phyloP scores from a whole-genome alignment of 768 basidiomycete genomes.

The Leucosporidium creatinivorum region DNA sequence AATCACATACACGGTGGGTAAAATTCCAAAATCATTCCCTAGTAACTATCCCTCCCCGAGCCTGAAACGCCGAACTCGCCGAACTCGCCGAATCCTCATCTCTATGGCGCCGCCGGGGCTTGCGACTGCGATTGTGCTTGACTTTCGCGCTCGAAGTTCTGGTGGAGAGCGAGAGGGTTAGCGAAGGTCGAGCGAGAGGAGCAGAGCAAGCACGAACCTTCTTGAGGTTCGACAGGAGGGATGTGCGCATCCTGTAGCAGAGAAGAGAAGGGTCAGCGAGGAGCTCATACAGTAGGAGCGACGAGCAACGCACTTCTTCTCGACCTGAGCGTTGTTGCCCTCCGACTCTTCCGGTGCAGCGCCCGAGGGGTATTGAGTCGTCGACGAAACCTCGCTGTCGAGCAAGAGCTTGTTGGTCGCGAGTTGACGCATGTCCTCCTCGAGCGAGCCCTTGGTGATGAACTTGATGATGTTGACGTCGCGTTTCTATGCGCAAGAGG shows the following conservation, averaged over 20 bases:
- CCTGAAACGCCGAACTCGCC: no score
- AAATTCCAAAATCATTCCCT: no score
- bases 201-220: background rate
- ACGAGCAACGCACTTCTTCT: constrained; percentile 2
- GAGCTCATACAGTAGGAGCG: background rate
- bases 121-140: no score
- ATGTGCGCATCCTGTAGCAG: background rate
- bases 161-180: no score
- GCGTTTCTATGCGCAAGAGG: constrained; percentile 39
- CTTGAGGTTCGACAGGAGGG: constrained; percentile 8
- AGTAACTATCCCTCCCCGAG: no score
- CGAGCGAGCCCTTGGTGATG: constrained; percentile 58
- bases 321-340: constrained; percentile 3
- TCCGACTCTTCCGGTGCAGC: background rate
- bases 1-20: no score
- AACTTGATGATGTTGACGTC: constrained; percentile 93
- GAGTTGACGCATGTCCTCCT: constrained; percentile 73
- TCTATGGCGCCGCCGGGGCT: no score
- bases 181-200: background rate
- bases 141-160: no score
- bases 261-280: background rate
- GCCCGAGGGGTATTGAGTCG: background rate
- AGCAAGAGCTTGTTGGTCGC: constrained; percentile 23
- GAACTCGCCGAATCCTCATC: no score
- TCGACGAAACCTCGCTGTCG: constrained; percentile 15